These are phyloP conservation scores for Neospora caninum DNA, from an alignment of 169 alveolate species.

Conservation along the genomic window DNA sequence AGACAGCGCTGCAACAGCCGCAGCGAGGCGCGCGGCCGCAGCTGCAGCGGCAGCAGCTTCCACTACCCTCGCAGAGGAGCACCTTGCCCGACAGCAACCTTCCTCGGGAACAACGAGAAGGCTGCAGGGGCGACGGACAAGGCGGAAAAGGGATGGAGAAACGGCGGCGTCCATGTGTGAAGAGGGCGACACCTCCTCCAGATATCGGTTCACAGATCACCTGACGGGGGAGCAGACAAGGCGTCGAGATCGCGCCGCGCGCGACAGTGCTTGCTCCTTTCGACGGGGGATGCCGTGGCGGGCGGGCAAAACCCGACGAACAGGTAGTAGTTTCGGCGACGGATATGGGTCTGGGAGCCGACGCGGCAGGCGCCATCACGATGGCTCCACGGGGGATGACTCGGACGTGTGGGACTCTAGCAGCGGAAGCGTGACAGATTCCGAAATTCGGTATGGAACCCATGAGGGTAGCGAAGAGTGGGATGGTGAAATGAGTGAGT, in stretches of 20 bases:
- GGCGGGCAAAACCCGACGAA: not conserved
- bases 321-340: not conserved
- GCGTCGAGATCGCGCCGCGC: too few relatives aligned
- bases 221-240: too few relatives aligned
- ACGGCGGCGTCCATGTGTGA: too few relatives aligned
- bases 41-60: not conserved
- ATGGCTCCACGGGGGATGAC: not conserved
- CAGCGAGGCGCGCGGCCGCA: not conserved
- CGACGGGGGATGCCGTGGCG: not conserved
- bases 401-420: not conserved
- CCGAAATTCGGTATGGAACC: not conserved
- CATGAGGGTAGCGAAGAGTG: not conserved
- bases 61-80: not conserved
- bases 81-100: not conserved
- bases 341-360: not conserved
- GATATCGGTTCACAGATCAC: too few relatives aligned
- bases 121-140: not conserved
- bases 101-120: not conserved
- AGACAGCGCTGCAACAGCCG: not conserved
- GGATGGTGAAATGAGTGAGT: not conserved
- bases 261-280: too few relatives aligned
- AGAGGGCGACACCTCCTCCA: too few relatives aligned
- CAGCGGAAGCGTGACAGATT: not conserved
- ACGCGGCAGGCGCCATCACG: not conserved
- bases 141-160: too few relatives aligned